Conservation (phyloP, 169 alveolate species). For the Theileria orientalis region DNA sequence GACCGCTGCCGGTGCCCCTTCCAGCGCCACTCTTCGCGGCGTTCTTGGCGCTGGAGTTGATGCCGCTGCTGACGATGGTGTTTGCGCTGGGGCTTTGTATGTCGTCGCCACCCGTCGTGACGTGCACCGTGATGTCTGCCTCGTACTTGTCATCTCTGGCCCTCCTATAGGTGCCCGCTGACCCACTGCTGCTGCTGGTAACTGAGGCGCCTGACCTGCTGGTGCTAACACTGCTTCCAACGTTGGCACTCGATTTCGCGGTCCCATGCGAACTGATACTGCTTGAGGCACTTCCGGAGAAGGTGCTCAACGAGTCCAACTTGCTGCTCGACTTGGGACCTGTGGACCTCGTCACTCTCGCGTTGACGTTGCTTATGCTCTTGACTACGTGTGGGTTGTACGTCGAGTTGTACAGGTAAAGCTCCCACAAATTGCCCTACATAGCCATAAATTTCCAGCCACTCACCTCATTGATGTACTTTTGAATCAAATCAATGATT, state of each 20-base stretch:
- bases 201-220: too few relatives aligned
- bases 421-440: conserved; percentile 19
- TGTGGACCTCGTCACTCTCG: not conserved
- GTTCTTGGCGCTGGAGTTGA: conserved; percentile 20
- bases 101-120: conserved; percentile 3
- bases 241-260: not conserved
- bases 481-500: not conserved
- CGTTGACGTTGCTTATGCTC: not conserved
- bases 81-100: not conserved
- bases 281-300: not conserved
- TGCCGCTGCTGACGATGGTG: not conserved
- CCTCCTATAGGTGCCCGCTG: too few relatives aligned
- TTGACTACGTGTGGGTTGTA: conserved; percentile 7
- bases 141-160: too few relatives aligned
- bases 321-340: too few relatives aligned
- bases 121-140: too few relatives aligned
- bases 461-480: not conserved
- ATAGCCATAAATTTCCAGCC: not conserved
- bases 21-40: not conserved
- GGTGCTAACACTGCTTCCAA: too few relatives aligned
- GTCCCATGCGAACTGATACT: not conserved
- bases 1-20: too few relatives aligned
- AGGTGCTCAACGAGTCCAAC: too few relatives aligned
- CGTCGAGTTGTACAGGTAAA: not conserved
- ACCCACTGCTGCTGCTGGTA: too few relatives aligned